Conservation (phyloP, 441 rosid species). For the California macrophylla region DNA sequence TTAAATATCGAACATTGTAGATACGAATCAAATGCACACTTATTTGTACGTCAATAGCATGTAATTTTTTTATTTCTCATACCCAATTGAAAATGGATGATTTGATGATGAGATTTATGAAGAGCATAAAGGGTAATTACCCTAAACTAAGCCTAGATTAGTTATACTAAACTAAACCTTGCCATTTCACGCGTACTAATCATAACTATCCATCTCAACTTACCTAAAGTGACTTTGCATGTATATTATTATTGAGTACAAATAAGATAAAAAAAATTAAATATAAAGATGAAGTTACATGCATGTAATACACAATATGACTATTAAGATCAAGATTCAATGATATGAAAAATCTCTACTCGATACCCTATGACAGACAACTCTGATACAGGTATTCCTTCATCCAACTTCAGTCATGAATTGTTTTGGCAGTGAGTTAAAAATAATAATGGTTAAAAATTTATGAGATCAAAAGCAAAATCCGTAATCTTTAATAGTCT, state of each 20-base stretch:
- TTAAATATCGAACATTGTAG: neutral
- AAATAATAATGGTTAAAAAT: neutral
- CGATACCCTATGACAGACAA: neutral
- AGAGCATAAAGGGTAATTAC: conserved; percentile 1
- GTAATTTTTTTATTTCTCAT: neutral
- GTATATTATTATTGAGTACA: no score
- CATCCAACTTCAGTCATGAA: neutral
- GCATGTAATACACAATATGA: neutral
- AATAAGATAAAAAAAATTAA: neutral
- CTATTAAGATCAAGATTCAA: neutral
- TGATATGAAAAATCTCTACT: neutral
- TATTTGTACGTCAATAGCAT: no score
- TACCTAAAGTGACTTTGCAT: conserved; percentile 13
- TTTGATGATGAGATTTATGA: neutral
- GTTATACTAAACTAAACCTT: no score
- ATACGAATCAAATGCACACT: no score
- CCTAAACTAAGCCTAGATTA: neutral
- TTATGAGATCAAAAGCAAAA: neutral
- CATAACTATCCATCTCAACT: conserved; percentile 9
- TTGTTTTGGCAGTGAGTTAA: neutral
- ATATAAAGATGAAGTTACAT: neutral
- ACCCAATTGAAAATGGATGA: neutral
- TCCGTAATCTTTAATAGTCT: neutral
- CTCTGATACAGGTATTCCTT: neutral
- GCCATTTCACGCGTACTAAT: conserved; percentile 1